phyloP scores from a whole-genome alignment of 2,329 filamentous ascomycete genomes.

The Diaporthe sp. region DNA sequence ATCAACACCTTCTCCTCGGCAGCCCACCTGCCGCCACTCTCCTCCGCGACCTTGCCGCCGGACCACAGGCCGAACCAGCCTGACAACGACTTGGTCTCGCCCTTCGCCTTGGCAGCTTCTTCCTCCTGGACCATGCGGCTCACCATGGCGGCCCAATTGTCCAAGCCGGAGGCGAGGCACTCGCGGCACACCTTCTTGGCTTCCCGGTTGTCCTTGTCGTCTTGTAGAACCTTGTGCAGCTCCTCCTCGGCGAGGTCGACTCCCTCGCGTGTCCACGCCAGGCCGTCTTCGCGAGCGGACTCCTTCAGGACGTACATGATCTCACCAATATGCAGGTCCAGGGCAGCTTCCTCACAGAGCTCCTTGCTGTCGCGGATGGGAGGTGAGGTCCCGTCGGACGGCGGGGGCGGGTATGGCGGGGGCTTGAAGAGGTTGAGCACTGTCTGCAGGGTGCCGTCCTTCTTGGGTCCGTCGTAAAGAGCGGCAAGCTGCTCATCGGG shows the following conservation, averaged over 20 bases:
- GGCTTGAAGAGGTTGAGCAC: conserved; percentile 51
- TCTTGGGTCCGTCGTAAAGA: conserved; percentile 3
- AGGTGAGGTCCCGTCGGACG: conserved; percentile 76
- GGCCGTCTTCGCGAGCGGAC: conserved; percentile 72
- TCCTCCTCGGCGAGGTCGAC: conserved; percentile 84
- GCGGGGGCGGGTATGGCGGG: conserved; percentile 78
- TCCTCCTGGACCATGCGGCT: conserved; percentile 70
- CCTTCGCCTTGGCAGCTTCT: conserved; percentile 52
- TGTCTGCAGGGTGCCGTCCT: conserved; percentile 41
- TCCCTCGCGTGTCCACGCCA: conserved; percentile 91
- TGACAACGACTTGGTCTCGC: conserved; percentile 44
- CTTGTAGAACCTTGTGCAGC: conserved; percentile 60
- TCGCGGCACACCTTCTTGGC: conserved; percentile 77
- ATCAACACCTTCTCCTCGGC: conserved; percentile 68
- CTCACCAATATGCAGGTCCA: conserved; percentile 94
- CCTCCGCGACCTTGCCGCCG: conserved; percentile 46
- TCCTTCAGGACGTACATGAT: conserved; percentile 83
- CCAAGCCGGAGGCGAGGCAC: conserved; percentile 81
- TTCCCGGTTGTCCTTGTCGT: conserved; percentile 48
- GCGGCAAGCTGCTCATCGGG: not conserved
- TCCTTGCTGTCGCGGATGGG: conserved; percentile 75
- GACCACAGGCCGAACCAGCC: conserved; percentile 60
- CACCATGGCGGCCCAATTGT: conserved; percentile 89
- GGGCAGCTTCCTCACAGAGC: conserved; percentile 85
- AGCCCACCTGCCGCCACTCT: conserved; percentile 62